phyloP scores from a whole-genome alignment of 352 stramenopile species.

The Aphanomyces astaci region DNA sequence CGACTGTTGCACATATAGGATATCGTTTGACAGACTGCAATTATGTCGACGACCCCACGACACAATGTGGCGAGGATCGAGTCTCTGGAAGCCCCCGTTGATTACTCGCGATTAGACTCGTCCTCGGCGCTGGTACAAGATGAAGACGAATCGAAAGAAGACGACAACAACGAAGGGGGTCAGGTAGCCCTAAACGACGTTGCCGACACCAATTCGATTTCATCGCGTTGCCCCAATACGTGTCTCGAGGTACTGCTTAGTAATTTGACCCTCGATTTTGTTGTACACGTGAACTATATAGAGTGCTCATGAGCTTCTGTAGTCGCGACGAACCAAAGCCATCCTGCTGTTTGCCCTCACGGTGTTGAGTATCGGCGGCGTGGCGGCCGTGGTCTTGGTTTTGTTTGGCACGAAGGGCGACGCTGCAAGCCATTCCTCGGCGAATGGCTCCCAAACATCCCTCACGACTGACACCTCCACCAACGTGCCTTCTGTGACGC shows the following conservation, averaged over 20 bases:
- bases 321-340: neutral
- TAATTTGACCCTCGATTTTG: no score
- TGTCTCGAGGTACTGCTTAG: no score
- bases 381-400: neutral
- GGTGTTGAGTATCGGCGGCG: neutral
- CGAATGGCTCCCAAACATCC: neutral
- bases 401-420: neutral
- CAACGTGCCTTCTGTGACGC: neutral
- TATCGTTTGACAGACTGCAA: no score
- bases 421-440: neutral
- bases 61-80: neutral
- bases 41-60: neutral
- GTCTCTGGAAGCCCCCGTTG: neutral
- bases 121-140: neutral
- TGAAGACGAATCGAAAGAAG: slow-evolving; percentile 12
- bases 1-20: no score
- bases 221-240: no score
- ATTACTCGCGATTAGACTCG: neutral
- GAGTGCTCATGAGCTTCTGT: no score
- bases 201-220: neutral
- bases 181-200: neutral
- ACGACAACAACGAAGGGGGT: no score
- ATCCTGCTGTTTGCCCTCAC: neutral
- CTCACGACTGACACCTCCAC: neutral
- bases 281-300: no score